phyloP scores from a whole-genome alignment of 768 basidiomycete species.

The Auricularia sp. region DNA sequence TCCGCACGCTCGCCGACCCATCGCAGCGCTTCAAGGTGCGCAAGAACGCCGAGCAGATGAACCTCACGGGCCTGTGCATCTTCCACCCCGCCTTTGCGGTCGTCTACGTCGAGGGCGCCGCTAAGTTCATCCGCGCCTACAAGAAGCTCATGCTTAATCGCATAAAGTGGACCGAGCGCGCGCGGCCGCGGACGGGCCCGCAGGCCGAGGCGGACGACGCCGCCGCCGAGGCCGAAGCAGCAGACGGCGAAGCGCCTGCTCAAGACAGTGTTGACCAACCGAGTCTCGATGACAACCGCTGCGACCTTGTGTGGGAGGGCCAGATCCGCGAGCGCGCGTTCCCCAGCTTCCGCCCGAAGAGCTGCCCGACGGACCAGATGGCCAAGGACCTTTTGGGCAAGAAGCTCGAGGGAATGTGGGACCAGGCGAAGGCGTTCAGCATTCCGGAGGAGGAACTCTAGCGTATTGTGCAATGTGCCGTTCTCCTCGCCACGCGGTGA shows the following conservation, averaged over 20 bases:
- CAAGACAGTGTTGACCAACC: conserved; percentile 13
- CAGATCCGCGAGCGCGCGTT: conserved; percentile 74
- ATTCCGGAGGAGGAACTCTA: conserved; percentile 70
- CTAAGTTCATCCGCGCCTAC: conserved; percentile 78
- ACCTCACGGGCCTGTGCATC: conserved; percentile 79
- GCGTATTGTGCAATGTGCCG: conserved; percentile 15
- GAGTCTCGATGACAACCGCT: conserved; percentile 79
- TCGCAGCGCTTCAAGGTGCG: conserved; percentile 93
- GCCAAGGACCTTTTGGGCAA: conserved; percentile 82
- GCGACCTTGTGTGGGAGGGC: conserved; percentile 91
- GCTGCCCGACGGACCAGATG: conserved; percentile 70
- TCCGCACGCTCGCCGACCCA: conserved; percentile 82
- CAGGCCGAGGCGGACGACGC: conserved; percentile 36
- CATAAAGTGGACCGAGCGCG: conserved; percentile 89
- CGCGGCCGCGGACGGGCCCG: conserved; percentile 68
- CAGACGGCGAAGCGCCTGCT: conserved; percentile 14
- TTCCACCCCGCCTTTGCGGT: conserved; percentile 84
- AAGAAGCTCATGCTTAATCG: conserved; percentile 78
- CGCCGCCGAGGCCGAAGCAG: conserved; percentile 12
- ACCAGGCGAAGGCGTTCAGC: conserved; percentile 85
- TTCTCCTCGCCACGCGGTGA: too few relatives aligned
- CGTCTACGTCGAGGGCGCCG: conserved; percentile 88
- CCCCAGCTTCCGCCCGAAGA: conserved; percentile 67
- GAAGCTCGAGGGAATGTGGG: conserved; percentile 87
- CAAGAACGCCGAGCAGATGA: conserved; percentile 89